Base-by-base conservation (phyloP, 768 basidiomycete genomes). In the Tricholomella constricta region DNA sequence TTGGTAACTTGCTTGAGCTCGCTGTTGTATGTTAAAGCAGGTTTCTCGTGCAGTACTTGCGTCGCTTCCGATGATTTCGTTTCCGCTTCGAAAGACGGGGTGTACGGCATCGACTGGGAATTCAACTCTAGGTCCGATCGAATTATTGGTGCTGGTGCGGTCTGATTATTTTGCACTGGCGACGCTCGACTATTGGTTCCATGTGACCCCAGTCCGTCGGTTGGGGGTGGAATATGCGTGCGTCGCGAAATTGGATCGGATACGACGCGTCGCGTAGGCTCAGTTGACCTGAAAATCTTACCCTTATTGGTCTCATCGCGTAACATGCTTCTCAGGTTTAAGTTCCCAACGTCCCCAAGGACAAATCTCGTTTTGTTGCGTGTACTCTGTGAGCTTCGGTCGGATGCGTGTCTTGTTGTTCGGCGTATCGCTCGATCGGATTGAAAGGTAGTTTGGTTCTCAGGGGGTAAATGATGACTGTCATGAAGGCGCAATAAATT, bases 211-310 rank as follows among this genome's bases (percentile, higher is more conserved):
- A 26, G 27, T 26, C 8, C 17, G 25, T 22, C 23, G 14, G 34
- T 34, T 35, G 51, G 37, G 15, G 32, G 52, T 20, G 51, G 32
- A 44, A 23, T 51, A 29, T 14, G 5, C 36, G 32, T 55, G 52
- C 26, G 48, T 12, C 53, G 42, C 45, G 65, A 63, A 25, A 63
- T 42, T 8, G 71, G 71, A 45, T 72, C 70, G 22, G 71, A 72
- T 34, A 70, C 68, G 20, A 70, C 56, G 19, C 71, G 68, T 44
- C 64, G 61, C 22, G 56, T 58, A n/a, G 55, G 44, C 22, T 37
- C 51, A 10, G 31, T 19, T 20, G 27, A 47, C 14, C 15, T 17
- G 22, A 35, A 25, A 35, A 36, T 31, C 23, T 52, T 48, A 31
- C 35, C 31, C n/a, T 60, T 45, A 9, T 58, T 27, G 15, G 59